Base-by-base conservation (phyloP, 2,329 filamentous ascomycete genomes). In the Colletotrichum eremochloae region DNA sequence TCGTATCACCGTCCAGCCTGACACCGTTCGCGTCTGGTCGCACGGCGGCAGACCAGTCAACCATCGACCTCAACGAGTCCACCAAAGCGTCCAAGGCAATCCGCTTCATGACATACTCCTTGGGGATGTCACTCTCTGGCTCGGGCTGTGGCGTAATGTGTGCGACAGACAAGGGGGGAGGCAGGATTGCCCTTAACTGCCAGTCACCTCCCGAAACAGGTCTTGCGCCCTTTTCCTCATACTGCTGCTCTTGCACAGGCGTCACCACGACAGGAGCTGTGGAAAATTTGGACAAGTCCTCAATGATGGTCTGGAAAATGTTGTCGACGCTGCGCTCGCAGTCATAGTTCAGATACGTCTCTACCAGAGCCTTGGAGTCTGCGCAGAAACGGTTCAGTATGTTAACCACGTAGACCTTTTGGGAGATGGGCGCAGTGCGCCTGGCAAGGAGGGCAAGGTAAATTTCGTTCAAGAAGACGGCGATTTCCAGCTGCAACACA, bases 271-370 rank as follows among this genome's bases (percentile, higher is more conserved):
- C 91, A 1, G 95, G 92, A 12, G 91, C 88, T 65, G 93, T 96
- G 1, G 95, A 94, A 76, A 97, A 93, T 76, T 92, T 93, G 42
- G 96, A 96, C 24, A 99, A 85, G 81, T 98, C 95, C 80, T 99
- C 97, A 62, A 99, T 95, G 66, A 98, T 92, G 29, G 89, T 92
- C 82, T 99, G 96, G 81, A 97, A 99, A 82, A 98, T 96, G 81
- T 99, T 99, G 83, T 98, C 96, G 72, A 98, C 90, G 52, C 94
- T 95, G 72, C 96, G 89, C 78, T 98, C 97, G 83, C 96, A 99
- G 80, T 99, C 96, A 79, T 99, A 99, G 82, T 99, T 99, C 74
- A 99, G 89, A 81, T 99, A 99, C 18, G 95, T 92, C 82, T 99
- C 96, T 20, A 99, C 96, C 61, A 99, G 82, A 0, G 94, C 95